These are phyloP conservation scores for Zymoseptoria brevis DNA, from an alignment of 2,329 filamentous ascomycete genomes.

Conservation along the genomic window DNA sequence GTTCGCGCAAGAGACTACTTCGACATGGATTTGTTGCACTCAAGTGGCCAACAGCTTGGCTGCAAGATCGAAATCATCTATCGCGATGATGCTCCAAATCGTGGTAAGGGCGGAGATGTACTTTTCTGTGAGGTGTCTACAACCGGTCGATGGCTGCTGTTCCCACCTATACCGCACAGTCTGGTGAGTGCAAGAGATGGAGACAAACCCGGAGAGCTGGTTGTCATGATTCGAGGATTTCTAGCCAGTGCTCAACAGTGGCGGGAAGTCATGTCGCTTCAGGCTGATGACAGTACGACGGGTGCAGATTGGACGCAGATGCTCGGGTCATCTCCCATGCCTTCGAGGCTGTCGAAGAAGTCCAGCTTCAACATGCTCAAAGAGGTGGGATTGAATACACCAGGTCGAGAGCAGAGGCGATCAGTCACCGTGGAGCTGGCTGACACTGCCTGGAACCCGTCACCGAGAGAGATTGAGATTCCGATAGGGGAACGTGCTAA, in stretches of 20 bases:
- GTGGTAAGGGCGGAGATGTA: conserved; percentile 68
- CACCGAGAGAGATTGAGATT: conserved; percentile 48
- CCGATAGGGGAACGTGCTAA: conserved; percentile 53
- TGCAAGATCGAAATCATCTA: conserved; percentile 83
- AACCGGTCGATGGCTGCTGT: conserved; percentile 72
- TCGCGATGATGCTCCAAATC: conserved; percentile 66
- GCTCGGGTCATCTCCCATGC: conserved; percentile 59
- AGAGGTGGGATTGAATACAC: conserved; percentile 8
- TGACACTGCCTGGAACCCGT: conserved; percentile 17
- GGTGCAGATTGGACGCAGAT: conserved; percentile 82
- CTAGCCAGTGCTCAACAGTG: conserved; percentile 58
- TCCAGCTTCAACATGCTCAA: conserved; percentile 42
- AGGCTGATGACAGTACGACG: conserved; percentile 66
- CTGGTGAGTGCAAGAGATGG: conserved; percentile 74
- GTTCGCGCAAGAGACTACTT: conserved; percentile 89
- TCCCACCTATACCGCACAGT: conserved; percentile 71
- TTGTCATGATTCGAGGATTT: conserved; percentile 77
- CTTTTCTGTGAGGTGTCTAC: conserved; percentile 84
- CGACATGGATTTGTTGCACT: conserved; percentile 74
- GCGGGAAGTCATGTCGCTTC: conserved; percentile 76
- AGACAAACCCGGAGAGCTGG: conserved; percentile 61
- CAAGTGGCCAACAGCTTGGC: conserved; percentile 79
- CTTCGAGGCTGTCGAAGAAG: conserved; percentile 45
- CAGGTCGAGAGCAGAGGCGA: conserved; percentile 11
- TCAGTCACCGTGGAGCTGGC: conserved; percentile 7